A percentile compares a stretch with the other conserved stretches of the same genome.
phyloP scores from a whole-genome alignment of 2,329 filamentous ascomycete genomes.

The Fusarium acutatum region DNA sequence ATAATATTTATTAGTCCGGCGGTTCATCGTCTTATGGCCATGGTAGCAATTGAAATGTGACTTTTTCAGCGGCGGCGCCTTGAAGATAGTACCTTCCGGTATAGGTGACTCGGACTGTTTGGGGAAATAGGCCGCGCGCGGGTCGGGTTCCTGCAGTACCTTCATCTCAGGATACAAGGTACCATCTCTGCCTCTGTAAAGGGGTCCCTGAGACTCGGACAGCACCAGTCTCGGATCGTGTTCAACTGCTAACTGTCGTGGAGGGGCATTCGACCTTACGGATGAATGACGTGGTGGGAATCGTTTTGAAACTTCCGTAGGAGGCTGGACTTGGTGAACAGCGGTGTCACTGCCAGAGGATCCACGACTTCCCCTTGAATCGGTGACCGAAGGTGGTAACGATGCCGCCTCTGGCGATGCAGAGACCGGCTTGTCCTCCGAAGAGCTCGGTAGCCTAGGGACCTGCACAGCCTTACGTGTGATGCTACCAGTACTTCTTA shows the following conservation, averaged over 20 bases:
- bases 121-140: slow-evolving; percentile 51
- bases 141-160: slow-evolving; percentile 46
- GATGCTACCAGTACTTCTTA: slow-evolving; percentile 23
- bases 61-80: slow-evolving; percentile 54
- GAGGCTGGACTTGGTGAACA: slow-evolving; percentile 27
- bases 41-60: slow-evolving; percentile 58
- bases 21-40: slow-evolving; percentile 58
- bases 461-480: slow-evolving; percentile 41
- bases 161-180: slow-evolving; percentile 55
- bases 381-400: slow-evolving; percentile 28
- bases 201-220: slow-evolving; percentile 46
- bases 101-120: slow-evolving; percentile 40
- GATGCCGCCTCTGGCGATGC: slow-evolving; percentile 36
- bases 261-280: slow-evolving; percentile 33
- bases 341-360: slow-evolving; percentile 35
- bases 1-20: slow-evolving; percentile 58
- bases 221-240: slow-evolving; percentile 45
- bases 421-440: slow-evolving; percentile 36
- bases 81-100: slow-evolving; percentile 50
- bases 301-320: slow-evolving; percentile 32
- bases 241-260: slow-evolving; percentile 36
- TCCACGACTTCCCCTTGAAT: slow-evolving; percentile 14
- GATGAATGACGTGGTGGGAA: slow-evolving; percentile 48
- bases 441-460: slow-evolving; percentile 30
- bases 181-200: slow-evolving; percentile 50